phyloP scores from a whole-genome alignment of 179 eudicot species.

The Actinidia polygama region DNA sequence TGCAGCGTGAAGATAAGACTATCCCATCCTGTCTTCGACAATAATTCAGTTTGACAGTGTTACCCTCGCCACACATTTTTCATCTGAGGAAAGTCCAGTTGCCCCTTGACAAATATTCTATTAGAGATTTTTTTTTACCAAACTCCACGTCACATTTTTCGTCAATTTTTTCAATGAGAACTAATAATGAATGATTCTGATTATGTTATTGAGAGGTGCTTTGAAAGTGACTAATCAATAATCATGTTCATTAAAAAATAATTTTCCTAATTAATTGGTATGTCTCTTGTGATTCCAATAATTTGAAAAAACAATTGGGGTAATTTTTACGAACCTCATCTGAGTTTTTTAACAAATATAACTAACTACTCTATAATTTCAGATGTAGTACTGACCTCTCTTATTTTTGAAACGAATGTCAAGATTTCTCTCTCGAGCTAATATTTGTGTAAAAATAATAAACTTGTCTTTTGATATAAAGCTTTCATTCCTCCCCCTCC shows the following conservation, averaged over 20 bases:
- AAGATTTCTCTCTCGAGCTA: too few relatives aligned
- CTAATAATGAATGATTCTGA: not conserved
- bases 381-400: too few relatives aligned
- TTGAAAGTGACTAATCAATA: too few relatives aligned
- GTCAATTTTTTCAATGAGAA: not conserved
- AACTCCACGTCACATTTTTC: not conserved
- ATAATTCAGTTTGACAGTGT: not conserved
- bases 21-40: not conserved
- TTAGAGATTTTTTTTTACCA: not conserved
- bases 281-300: not conserved
- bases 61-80: not conserved
- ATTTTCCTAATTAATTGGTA: not conserved
- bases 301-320: not conserved
- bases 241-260: too few relatives aligned
- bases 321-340: not conserved
- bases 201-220: too few relatives aligned
- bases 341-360: too few relatives aligned
- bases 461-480: too few relatives aligned
- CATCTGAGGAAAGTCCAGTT: not conserved
- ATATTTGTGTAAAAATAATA: too few relatives aligned
- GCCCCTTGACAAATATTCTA: not conserved
- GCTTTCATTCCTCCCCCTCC: too few relatives aligned
- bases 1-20: slow-evolving; percentile 8
- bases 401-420: too few relatives aligned
- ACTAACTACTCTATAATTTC: too few relatives aligned